These are phyloP conservation scores for Gymnopilus dilepis DNA, from an alignment of 768 basidiomycete genomes.

Conservation along the genomic window DNA sequence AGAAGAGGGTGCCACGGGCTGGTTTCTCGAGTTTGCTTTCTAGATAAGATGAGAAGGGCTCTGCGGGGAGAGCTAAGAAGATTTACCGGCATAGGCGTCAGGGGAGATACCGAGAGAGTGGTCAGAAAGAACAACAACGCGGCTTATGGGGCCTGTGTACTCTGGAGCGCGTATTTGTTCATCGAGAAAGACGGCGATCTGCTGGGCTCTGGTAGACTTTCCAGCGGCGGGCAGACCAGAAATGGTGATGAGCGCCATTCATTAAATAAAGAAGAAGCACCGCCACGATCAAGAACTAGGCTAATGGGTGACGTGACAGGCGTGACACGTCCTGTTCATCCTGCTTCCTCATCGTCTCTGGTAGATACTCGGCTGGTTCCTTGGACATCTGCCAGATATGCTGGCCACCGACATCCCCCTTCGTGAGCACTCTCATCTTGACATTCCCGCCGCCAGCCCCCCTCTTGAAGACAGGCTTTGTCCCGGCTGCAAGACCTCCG, in stretches of 20 bases:
- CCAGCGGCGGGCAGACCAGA: constrained; percentile 89
- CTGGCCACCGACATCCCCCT: constrained; percentile 36
- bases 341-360: constrained; percentile 20
- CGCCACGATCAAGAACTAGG: constrained; percentile 16
- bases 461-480: constrained; percentile 64
- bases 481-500: constrained; percentile 83
- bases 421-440: constrained; percentile 43
- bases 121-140: constrained; percentile 70
- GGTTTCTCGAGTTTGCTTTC: constrained; percentile 87
- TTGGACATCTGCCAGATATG: constrained; percentile 25
- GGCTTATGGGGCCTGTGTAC: constrained; percentile 57
- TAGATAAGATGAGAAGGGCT: constrained; percentile 32
- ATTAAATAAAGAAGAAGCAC: constrained; percentile 17
- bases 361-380: constrained; percentile 21
- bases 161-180: constrained; percentile 48
- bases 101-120: constrained; percentile 68
- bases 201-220: constrained; percentile 74
- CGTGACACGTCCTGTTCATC: constrained; percentile 23
- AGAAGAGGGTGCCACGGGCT: constrained; percentile 82
- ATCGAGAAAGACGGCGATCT: constrained; percentile 67
- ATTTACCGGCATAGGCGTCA: constrained; percentile 75
- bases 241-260: constrained; percentile 92
- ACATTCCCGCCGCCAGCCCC: constrained; percentile 29
- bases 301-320: constrained; percentile 22
- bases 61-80: neutral